phyloP scores from a whole-genome alignment of 495 filamentous ascomycete genomes.

The Talaromyces thailandensis region DNA sequence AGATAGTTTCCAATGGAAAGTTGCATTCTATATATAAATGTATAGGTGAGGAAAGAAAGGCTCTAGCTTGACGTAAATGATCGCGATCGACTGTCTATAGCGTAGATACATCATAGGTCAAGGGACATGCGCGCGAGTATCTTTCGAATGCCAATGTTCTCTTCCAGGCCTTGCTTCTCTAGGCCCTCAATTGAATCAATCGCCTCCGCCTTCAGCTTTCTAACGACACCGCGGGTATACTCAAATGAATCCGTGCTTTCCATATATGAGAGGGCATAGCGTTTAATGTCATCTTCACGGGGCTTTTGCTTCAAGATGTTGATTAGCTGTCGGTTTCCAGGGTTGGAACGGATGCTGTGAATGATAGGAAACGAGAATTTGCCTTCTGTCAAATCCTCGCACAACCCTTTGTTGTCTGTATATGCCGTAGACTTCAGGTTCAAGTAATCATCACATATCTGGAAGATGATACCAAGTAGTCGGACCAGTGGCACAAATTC shows the following conservation, averaged over 20 bases:
- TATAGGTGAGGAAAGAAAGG: not conserved
- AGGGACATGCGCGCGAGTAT: not conserved
- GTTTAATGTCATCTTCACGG: conserved; percentile 75
- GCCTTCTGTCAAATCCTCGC: conserved; percentile 81
- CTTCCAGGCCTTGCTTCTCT: conserved; percentile 22
- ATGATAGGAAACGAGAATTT: conserved; percentile 93
- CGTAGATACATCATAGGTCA: not conserved
- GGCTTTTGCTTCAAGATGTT: conserved; percentile 91
- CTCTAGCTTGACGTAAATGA: not conserved
- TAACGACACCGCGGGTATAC: conserved; percentile 66
- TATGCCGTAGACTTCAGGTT: conserved; percentile 57
- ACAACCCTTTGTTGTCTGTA: conserved; percentile 71
- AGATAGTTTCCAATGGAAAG: not conserved
- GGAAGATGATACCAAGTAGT: conserved; percentile 69
- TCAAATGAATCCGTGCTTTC: conserved; percentile 79
- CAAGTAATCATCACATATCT: conserved; percentile 79
- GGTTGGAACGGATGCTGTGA: conserved; percentile 78
- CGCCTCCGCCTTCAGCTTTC: conserved; percentile 56
- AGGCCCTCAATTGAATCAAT: conserved; percentile 56
- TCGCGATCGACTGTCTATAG: not conserved
- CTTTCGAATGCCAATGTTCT: conserved; percentile 1
- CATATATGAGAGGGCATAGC: conserved; percentile 73
- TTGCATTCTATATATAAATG: not conserved
- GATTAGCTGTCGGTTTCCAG: conserved; percentile 68
- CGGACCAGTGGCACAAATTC: not conserved